Percentiles rank a stretch among this genome's conserved stretches.
Conservation (phyloP, 169 alveolate genomes). For the Plasmodium yoelii region DNA sequence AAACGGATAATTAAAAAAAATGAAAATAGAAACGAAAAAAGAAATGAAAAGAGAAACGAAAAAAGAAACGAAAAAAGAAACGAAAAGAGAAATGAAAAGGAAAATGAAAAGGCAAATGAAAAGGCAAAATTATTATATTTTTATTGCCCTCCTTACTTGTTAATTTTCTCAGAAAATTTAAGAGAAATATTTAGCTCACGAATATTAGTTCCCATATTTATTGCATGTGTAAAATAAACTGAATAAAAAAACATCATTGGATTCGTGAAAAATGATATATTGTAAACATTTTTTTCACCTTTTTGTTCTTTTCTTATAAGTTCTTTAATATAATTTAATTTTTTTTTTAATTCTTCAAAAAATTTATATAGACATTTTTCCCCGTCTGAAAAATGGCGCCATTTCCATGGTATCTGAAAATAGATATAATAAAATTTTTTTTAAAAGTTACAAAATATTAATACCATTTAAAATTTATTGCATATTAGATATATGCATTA, state of each 20-base stretch:
- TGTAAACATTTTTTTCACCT: slow-evolving; percentile 30
- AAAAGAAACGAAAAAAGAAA: too few relatives aligned
- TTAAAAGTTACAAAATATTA: too few relatives aligned
- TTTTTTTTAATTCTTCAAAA: slow-evolving; percentile 13
- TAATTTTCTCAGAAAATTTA: slow-evolving; percentile 33
- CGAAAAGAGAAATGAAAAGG: too few relatives aligned
- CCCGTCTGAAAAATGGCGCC: slow-evolving; percentile 20
- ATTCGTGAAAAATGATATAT: slow-evolving; percentile 37
- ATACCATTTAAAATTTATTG: not conserved
- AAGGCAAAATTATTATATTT: too few relatives aligned
- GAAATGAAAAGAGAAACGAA: too few relatives aligned
- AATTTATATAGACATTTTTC: slow-evolving; percentile 24
- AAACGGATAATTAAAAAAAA: too few relatives aligned
- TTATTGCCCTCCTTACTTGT: slow-evolving; percentile 11
- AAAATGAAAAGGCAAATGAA: too few relatives aligned
- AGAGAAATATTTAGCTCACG: slow-evolving; percentile 12
- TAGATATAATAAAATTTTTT: not conserved
- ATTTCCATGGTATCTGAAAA: slow-evolving; percentile 42
- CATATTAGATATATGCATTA: not conserved
- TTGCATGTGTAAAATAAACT: slow-evolving; percentile 37
- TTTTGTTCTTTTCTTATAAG: slow-evolving; percentile 49
- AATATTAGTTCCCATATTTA: slow-evolving; percentile 19
- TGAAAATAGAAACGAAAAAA: too few relatives aligned
- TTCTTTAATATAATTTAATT: slow-evolving; percentile 22
- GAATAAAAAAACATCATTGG: slow-evolving; percentile 65